Evolutionary conservation across 2,329 filamentous ascomycete genomes (phyloP), one percentile per base, ranked within the genome.

Genomic region (Penicillium sumatraense): DNA sequence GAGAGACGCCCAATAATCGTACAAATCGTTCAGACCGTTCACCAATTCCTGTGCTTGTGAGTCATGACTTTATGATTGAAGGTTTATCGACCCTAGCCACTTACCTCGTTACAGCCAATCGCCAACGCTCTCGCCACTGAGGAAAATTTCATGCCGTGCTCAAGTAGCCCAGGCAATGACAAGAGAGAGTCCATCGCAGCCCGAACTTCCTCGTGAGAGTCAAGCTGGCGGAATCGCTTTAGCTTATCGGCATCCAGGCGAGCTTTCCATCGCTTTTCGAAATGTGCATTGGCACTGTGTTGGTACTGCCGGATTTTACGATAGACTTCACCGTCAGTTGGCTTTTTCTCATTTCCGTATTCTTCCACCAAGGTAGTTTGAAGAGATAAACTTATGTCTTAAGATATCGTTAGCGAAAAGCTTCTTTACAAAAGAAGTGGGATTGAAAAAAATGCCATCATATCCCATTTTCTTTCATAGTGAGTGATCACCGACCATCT

Each of bases 271-370:
- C n/a, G n/a, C n/a, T n/a, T n/a, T n/a, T n/a, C n/a, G n/a, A n/a
- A n/a, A n/a, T n/a, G n/a, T n/a, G n/a, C n/a, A n/a, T n/a, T n/a
- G n/a, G n/a, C n/a, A n/a, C n/a, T n/a, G n/a, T n/a, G n/a, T n/a
- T n/a, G n/a, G n/a, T n/a, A n/a, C n/a, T n/a, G n/a, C n/a, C n/a
- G n/a, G n/a, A 65, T 58, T 42, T 64, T 68, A n/a, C 54, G 57
- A 51, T 66, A 67, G n/a, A 67, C 57, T 40, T 66, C 60, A 20
- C 65, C 56, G 35, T 67, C 57, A n/a, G 49, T 66, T 2, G 62
- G 59, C 14, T 18, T 40, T 36, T 53, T 64, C 41, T 67, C 42
- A 31, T 66, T 63, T 2, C 56, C 16, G 51, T 65, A 66, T 53
- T 66, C 59, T n/a, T 65, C 55, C 13, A 61, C 23, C 3, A 64